Conservation (phyloP, 2,329 filamentous ascomycete genomes). For the Fusarium nelsonii region DNA sequence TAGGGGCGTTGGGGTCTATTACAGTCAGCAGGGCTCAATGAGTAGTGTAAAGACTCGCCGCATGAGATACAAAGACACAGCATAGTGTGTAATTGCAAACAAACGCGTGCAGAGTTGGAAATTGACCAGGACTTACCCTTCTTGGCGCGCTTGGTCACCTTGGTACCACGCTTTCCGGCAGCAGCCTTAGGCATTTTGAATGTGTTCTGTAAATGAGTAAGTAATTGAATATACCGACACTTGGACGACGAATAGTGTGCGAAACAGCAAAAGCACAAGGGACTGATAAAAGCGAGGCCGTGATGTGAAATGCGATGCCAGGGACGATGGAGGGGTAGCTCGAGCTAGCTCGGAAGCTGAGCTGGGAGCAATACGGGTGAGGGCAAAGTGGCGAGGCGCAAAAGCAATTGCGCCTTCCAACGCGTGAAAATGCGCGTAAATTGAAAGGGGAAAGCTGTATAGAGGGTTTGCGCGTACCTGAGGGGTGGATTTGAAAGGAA, state of each 20-base stretch:
- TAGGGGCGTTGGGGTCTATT: conserved; percentile 94
- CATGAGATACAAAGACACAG: background rate
- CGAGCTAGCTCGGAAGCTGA: conserved; percentile 31
- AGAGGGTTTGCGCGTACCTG: conserved; percentile 42
- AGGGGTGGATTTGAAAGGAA: conserved; percentile 24
- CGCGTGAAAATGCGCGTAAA: conserved; percentile 34
- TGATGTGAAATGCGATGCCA: background rate
- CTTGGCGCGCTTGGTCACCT: conserved; percentile 67
- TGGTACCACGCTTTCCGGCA: conserved; percentile 64
- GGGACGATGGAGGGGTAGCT: conserved; percentile 47
- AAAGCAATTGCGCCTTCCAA: conserved; percentile 47
- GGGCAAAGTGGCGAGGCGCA: conserved; percentile 45
- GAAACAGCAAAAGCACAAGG: background rate
- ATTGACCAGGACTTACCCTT: conserved; percentile 63
- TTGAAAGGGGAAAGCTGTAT: conserved; percentile 30
- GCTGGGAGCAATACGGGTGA: conserved; percentile 21
- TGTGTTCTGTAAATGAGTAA: conserved; percentile 48
- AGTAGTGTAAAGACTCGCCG: background rate
- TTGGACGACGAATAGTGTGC: background rate
- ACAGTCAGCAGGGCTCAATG: conserved; percentile 7
- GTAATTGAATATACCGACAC: background rate
- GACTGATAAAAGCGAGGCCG: background rate
- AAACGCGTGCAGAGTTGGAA: background rate
- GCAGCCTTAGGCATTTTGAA: conserved; percentile 71
- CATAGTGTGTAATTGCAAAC: background rate